Evolutionary conservation across 495 filamentous ascomycete genomes (phyloP), one percentile per base, ranked within the genome.

Genomic region (Cercophora sp.): DNA sequence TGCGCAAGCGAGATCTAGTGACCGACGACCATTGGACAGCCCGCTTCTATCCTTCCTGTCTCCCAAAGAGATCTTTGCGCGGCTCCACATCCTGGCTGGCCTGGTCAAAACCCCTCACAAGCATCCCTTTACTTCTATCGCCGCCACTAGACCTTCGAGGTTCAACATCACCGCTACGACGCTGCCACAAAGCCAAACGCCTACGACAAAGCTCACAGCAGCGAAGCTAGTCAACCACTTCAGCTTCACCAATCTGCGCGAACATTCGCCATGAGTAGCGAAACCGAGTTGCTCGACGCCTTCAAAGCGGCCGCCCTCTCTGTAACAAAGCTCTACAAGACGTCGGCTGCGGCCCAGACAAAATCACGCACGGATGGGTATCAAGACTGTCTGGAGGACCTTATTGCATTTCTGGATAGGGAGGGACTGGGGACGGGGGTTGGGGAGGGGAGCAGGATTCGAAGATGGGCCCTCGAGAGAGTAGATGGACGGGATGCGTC

Each of bases 271-370:
- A 70, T 68, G 65, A 70, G 54, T 49, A 34, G 20, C 49, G 87
- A 88, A 51, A 82, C 85, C 10, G 88, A 93, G 62, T 82, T 96
- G 34, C 79, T 95, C 40, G 85, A 91, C 46, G 83, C 88, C 47
- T 99, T 99, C 79, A 91, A 87, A 65, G 80, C 85, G 31, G 94
- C 94, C 19, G 94, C 94, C 11, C 76, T 96, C 18, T 95, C 94
- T 2, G 91, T 97, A 46, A 97, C 94, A 40, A 92, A 91, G 56
- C 84, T 99, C 24, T 97, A 96, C 72, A 96, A 96, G 67, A 88
- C 84, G 46, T 90, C 92, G 13, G 85, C 85, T 2, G 74, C 81
- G 47, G 86, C 89, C 18, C 83, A 88, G 58, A 74, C 82, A n/a
- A 84, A 85, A 55, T 79, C 90, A 15, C 82, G 84, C 19, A 71